Conservation (phyloP, 306 rosid species). For the Ormosia emarginata region DNA sequence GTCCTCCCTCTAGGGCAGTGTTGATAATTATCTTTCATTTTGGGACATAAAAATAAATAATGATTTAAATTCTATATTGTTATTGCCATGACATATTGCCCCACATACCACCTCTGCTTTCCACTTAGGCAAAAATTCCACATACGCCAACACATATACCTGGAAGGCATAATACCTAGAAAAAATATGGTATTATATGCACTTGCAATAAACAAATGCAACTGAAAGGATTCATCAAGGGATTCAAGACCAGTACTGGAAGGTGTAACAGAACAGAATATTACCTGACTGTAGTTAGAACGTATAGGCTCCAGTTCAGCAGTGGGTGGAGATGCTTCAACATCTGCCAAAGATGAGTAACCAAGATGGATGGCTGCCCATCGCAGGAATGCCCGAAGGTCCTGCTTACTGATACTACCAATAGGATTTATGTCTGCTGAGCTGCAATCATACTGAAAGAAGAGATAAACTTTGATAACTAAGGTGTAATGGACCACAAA, state of each 20-base stretch:
- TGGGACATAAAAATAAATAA: background rate
- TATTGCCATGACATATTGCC: background rate
- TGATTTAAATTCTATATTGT: background rate
- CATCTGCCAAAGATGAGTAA: conserved; percentile 69
- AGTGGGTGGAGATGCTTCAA: conserved; percentile 98
- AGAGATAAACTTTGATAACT: conserved; percentile 20
- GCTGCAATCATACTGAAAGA: conserved; percentile 83
- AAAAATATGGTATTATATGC: background rate
- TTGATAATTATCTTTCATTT: background rate
- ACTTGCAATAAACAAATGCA: background rate
- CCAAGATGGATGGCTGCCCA: conserved; percentile 96
- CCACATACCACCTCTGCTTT: background rate
- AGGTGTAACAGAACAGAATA: conserved; percentile 4
- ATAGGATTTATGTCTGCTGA: conserved; percentile 96
- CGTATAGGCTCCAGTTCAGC: conserved; percentile 98
- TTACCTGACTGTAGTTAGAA: conserved; percentile 83
- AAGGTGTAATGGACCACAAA: conserved; percentile 11
- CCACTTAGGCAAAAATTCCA: background rate
- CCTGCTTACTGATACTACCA: conserved; percentile 91
- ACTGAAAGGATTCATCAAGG: background rate
- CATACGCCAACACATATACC: background rate
- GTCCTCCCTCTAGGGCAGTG: background rate
- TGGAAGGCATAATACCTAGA: too few relatives aligned
- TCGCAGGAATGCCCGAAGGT: conserved; percentile 73
- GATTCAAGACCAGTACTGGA: background rate